A percentile compares a stretch with the other conserved stretches of the same genome.
Conservation (phyloP, 495 filamentous ascomycete species). For the Friedmanniomyces simplex region DNA sequence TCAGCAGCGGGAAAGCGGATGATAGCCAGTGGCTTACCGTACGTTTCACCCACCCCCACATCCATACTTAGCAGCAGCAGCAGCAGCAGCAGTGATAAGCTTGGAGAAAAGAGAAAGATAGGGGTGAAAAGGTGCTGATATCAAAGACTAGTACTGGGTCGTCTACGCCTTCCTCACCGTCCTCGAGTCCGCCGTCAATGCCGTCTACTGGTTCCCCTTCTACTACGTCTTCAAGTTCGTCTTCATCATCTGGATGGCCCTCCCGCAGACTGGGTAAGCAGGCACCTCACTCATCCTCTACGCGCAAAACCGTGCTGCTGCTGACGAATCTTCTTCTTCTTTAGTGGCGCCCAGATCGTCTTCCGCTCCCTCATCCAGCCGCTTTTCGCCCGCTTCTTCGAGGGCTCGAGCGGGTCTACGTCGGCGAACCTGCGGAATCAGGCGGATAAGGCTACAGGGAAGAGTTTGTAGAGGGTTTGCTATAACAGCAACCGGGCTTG, state of each 20-base stretch:
- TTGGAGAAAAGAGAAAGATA: neutral
- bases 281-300: too few relatives aligned
- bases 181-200: slow-evolving; percentile 81
- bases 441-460: slow-evolving; percentile 60
- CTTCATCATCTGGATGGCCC: slow-evolving; percentile 91
- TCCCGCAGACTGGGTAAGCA: slow-evolving; percentile 83
- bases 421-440: slow-evolving; percentile 83
- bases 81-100: too few relatives aligned
- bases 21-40: slow-evolving; percentile 84
- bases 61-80: too few relatives aligned
- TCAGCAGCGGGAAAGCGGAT: slow-evolving; percentile 68
- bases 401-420: slow-evolving; percentile 50
- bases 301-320: too few relatives aligned
- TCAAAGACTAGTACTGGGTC: slow-evolving; percentile 74
- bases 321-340: too few relatives aligned
- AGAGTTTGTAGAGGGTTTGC: slow-evolving; percentile 23
- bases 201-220: slow-evolving; percentile 99
- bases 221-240: slow-evolving; percentile 99
- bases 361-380: slow-evolving; percentile 95
- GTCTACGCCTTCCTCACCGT: slow-evolving; percentile 89
- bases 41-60: slow-evolving; percentile 36
- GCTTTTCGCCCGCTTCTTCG: slow-evolving; percentile 83
- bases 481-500: neutral
- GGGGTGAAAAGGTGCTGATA: neutral
- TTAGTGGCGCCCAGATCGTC: slow-evolving; percentile 85